phyloP scores from a whole-genome alignment of 2,329 filamentous ascomycete species.

The Neonectria sp. region DNA sequence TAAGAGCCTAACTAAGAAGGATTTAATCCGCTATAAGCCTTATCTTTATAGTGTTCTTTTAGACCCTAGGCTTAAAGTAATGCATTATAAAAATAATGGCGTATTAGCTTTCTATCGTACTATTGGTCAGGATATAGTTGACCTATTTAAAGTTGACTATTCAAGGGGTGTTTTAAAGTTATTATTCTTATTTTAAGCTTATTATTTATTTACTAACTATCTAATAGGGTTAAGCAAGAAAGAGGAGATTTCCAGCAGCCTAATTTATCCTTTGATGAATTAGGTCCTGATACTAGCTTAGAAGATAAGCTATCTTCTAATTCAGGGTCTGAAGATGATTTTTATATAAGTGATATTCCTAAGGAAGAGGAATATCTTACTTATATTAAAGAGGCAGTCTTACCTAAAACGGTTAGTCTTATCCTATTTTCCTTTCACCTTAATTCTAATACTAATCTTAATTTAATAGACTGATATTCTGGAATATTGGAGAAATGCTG shows the following conservation, averaged over 20 bases:
- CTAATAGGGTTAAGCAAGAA: no score
- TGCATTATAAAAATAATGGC: not conserved
- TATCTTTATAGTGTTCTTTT: not conserved
- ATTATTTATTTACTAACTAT: no score
- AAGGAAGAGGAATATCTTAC: not conserved
- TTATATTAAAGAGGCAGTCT: constrained; percentile 1
- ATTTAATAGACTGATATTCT: constrained; percentile 1
- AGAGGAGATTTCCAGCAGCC: no score
- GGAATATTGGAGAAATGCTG: not conserved
- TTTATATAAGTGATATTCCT: constrained; percentile 3
- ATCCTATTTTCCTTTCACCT: not conserved
- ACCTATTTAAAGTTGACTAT: no score
- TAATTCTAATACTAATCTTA: not conserved
- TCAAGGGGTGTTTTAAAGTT: no score
- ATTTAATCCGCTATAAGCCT: not conserved
- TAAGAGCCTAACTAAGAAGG: not conserved
- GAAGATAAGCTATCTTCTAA: no score
- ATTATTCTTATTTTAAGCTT: no score
- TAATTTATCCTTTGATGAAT: no score
- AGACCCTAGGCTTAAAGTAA: not conserved
- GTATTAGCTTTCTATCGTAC: not conserved
- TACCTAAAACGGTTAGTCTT: not conserved
- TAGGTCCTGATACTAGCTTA: no score
- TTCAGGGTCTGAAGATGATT: no score
- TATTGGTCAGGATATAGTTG: no score